Conservation (phyloP, 768 basidiomycete genomes). For the Naematelia aurantialba region DNA sequence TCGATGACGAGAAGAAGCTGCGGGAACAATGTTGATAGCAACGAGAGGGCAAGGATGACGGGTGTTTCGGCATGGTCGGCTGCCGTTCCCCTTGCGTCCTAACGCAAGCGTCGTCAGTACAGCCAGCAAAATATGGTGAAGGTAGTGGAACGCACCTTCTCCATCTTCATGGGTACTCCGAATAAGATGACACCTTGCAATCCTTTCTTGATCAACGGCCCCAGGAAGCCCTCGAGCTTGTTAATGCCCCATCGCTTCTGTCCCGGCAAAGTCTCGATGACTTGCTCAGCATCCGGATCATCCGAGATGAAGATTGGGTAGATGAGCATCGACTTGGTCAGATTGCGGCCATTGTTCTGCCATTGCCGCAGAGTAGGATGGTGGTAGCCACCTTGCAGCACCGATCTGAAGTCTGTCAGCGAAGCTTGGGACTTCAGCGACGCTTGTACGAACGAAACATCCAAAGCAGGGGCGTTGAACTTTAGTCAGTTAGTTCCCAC, state of each 20-base stretch:
- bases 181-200: conserved; percentile 89
- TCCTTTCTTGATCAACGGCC: conserved; percentile 83
- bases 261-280: conserved; percentile 73
- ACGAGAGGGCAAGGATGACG: conserved; percentile 86
- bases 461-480: neutral
- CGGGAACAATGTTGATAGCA: conserved; percentile 73
- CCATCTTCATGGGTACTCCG: conserved; percentile 48
- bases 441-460: neutral
- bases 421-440: too few species aligned
- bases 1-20: conserved; percentile 84
- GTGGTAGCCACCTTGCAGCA: conserved; percentile 77
- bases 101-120: neutral
- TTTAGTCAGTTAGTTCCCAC: neutral
- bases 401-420: conserved; percentile 24
- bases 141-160: conserved; percentile 27
- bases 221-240: conserved; percentile 77
- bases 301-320: conserved; percentile 99
- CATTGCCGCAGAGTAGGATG: conserved; percentile 84
- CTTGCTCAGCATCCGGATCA: conserved; percentile 76
- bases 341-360: conserved; percentile 66
- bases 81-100: conserved; percentile 79
- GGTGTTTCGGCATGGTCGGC: conserved; percentile 88
- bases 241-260: conserved; percentile 96
- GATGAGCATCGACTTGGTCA: conserved; percentile 75
- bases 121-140: neutral